Percentiles rank a stretch among this genome's conserved stretches.
These are phyloP conservation scores for Hericium coralloides DNA, from an alignment of 768 basidiomycete species.

Conservation along the genomic window DNA sequence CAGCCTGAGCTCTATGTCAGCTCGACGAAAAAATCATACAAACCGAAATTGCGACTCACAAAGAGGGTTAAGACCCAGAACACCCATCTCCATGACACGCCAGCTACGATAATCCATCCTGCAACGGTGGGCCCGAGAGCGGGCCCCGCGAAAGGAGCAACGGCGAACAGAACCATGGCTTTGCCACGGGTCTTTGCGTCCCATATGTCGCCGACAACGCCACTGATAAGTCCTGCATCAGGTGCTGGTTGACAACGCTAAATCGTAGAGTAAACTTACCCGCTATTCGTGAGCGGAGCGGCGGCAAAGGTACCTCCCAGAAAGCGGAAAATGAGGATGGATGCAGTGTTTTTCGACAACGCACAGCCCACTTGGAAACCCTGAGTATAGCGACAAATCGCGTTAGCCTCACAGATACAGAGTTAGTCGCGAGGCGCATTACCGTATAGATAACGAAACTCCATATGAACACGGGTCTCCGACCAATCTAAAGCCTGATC, in stretches of 20 bases:
- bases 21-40: neutral
- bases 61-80: slow-evolving; percentile 58
- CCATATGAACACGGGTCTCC: slow-evolving; percentile 47
- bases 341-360: slow-evolving; percentile 47
- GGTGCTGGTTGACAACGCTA: neutral
- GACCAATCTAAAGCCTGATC: slow-evolving; percentile 26
- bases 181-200: slow-evolving; percentile 51
- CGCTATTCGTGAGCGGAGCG: slow-evolving; percentile 60
- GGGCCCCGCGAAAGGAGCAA: slow-evolving; percentile 63
- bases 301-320: slow-evolving; percentile 64
- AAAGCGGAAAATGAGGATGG: slow-evolving; percentile 60
- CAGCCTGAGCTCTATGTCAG: slow-evolving; percentile 27
- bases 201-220: slow-evolving; percentile 53
- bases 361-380: slow-evolving; percentile 58
- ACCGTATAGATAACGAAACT: slow-evolving; percentile 50
- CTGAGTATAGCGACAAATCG: slow-evolving; percentile 18
- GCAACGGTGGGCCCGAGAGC: slow-evolving; percentile 27
- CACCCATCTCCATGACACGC: slow-evolving; percentile 49
- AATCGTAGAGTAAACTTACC: slow-evolving; percentile 27
- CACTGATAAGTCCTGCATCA: slow-evolving; percentile 22
- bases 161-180: slow-evolving; percentile 55
- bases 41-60: slow-evolving; percentile 24
- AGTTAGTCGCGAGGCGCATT: slow-evolving; percentile 4
- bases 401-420: neutral
- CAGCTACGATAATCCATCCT: slow-evolving; percentile 28